These are phyloP conservation scores for Dichomitus squalens DNA, from an alignment of 1,284 basidiomycete genomes.

Conservation along the genomic window DNA sequence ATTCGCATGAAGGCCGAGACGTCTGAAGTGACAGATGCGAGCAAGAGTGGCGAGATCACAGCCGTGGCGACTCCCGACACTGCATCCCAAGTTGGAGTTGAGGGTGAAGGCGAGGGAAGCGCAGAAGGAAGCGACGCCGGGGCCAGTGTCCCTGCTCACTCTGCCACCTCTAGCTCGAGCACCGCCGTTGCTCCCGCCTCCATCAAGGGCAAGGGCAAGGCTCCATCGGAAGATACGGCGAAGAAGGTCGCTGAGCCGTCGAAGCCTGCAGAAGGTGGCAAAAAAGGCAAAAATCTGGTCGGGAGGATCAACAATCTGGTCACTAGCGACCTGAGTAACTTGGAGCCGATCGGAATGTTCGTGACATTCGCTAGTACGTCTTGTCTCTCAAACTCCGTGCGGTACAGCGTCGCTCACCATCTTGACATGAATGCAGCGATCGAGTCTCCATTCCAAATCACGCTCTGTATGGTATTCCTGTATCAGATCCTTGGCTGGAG, in stretches of 20 bases:
- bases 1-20: constrained; percentile 49
- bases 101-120: neutral
- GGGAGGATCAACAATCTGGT: constrained; percentile 47
- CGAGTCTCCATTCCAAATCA: constrained; percentile 31
- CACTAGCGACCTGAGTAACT: constrained; percentile 14
- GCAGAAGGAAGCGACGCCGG: constrained; percentile 7
- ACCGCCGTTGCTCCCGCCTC: neutral
- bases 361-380: constrained; percentile 6
- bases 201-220: constrained; percentile 20
- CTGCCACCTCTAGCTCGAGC: constrained; percentile 5
- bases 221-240: constrained; percentile 9
- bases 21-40: neutral
- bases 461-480: constrained; percentile 44
- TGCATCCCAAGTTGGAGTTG: constrained; percentile 20
- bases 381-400: neutral
- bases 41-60: constrained; percentile 14
- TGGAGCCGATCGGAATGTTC: constrained; percentile 3
- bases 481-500: constrained; percentile 50
- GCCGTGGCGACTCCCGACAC: constrained; percentile 31
- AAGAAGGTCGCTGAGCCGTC: constrained; percentile 7
- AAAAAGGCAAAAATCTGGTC: constrained; percentile 43
- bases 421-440: neutral
- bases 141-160: constrained; percentile 9
- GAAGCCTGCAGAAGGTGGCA: constrained; percentile 3
- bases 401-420: neutral